Evolutionary conservation across 345 rosid species (phyloP).

Genomic region (Eucalyptus tenuipes): DNA sequence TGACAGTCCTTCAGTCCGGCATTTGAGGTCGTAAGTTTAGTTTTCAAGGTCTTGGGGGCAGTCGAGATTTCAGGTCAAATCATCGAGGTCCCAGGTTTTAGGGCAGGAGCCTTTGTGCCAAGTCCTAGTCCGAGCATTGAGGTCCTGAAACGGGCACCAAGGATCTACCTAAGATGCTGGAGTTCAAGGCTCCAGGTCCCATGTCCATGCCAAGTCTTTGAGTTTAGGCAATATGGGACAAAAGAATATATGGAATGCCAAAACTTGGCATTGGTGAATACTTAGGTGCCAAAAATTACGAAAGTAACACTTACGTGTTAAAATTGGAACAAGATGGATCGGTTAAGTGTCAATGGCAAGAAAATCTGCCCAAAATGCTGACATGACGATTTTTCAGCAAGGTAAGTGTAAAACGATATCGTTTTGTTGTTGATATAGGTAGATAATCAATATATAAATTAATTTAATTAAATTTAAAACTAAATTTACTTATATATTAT

Average conservation of each 20-base stretch:
- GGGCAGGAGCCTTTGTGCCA: not conserved
- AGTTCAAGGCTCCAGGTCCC: not conserved
- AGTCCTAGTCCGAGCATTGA: not conserved
- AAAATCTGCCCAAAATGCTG: fast-evolving
- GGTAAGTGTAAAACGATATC: fast-evolving
- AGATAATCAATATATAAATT: too few relatives aligned
- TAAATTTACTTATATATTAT: too few relatives aligned
- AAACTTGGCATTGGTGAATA: fast-evolving
- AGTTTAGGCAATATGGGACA: not conserved
- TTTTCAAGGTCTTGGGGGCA: not conserved
- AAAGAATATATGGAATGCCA: fast-evolving
- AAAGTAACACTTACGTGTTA: fast-evolving
- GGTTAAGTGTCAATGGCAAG: fast-evolving
- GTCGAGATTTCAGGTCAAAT: not conserved
- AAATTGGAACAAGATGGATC: fast-evolving
- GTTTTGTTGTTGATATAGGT: fast-evolving
- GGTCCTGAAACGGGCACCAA: not conserved
- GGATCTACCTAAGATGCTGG: not conserved
- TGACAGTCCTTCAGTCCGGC: not conserved
- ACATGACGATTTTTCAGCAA: fast-evolving
- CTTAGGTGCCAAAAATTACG: fast-evolving
- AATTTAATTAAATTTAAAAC: fast-evolving
- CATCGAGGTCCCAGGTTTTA: not conserved
- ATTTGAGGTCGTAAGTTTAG: not conserved
- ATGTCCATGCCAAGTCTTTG: not conserved